These are phyloP conservation scores for Neurospora cerealis DNA, from an alignment of 495 filamentous ascomycete genomes.

Conservation along the genomic window DNA sequence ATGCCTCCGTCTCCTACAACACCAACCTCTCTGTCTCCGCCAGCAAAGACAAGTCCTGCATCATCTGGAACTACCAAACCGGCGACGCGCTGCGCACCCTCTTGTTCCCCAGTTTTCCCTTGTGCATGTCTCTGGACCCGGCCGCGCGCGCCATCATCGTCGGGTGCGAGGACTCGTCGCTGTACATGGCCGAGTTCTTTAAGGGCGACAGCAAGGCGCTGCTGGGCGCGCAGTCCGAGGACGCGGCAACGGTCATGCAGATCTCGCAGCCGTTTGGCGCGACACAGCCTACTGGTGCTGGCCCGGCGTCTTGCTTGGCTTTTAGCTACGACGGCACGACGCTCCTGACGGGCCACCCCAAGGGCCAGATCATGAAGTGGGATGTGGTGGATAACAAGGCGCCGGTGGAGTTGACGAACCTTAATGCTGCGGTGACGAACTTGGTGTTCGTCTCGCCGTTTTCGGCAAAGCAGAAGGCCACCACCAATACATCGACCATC, in stretches of 20 bases:
- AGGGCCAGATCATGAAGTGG: constrained; percentile 72
- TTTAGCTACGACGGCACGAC: constrained; percentile 75
- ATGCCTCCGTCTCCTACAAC: constrained; percentile 50
- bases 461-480: background rate
- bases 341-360: constrained; percentile 70
- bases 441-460: constrained; percentile 51
- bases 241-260: constrained; percentile 40
- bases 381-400: constrained; percentile 49
- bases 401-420: constrained; percentile 53
- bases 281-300: constrained; percentile 38
- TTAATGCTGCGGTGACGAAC: constrained; percentile 73
- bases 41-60: constrained; percentile 69
- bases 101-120: constrained; percentile 60
- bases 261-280: constrained; percentile 52
- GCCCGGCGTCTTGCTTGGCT: constrained; percentile 50
- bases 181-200: constrained; percentile 75
- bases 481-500: constrained; percentile 38
- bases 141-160: constrained; percentile 73
- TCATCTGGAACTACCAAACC: constrained; percentile 82
- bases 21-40: constrained; percentile 70
- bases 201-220: constrained; percentile 37
- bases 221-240: constrained; percentile 46
- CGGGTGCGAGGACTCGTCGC: constrained; percentile 71
- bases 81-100: constrained; percentile 68
- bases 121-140: constrained; percentile 69